Evolutionary conservation across 2,329 filamentous ascomycete genomes (phyloP).

Genomic region (Incumbomyces delicatus): DNA sequence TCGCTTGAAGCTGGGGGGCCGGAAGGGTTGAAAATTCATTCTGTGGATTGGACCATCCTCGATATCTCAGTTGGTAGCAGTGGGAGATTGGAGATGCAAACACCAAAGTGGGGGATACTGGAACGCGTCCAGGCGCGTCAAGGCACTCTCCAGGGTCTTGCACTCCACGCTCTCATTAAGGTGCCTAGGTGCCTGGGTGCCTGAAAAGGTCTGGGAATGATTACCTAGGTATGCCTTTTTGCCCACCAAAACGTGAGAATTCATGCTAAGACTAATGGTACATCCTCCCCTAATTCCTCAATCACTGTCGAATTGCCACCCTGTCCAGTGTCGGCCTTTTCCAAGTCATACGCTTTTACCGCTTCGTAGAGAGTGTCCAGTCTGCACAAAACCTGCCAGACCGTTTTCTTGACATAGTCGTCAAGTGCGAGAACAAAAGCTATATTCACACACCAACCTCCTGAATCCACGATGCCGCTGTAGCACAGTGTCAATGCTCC

Average conservation of each 20-base stretch:
- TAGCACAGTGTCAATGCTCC: background rate
- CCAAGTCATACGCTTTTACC: background rate
- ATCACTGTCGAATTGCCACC: background rate
- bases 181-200: too few species aligned
- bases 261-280: conserved; percentile 1
- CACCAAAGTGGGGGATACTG: background rate
- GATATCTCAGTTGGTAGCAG: background rate
- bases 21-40: conserved; percentile 39
- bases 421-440: background rate
- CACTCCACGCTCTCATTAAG: too few species aligned
- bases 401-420: background rate
- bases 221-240: too few species aligned
- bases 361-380: background rate
- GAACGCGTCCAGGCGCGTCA: conserved; percentile 5
- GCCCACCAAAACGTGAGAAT: too few species aligned
- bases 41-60: background rate
- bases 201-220: too few species aligned
- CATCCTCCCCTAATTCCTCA: background rate
- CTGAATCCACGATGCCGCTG: background rate
- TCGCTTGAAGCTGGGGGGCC: conserved; percentile 34
- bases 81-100: background rate
- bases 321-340: background rate
- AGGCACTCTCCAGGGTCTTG: too few species aligned
- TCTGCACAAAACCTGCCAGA: background rate
- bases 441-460: background rate